Evolutionary conservation across 192 early-diverging fungal species (phyloP).

Genomic region (Linderina pennispora): DNA sequence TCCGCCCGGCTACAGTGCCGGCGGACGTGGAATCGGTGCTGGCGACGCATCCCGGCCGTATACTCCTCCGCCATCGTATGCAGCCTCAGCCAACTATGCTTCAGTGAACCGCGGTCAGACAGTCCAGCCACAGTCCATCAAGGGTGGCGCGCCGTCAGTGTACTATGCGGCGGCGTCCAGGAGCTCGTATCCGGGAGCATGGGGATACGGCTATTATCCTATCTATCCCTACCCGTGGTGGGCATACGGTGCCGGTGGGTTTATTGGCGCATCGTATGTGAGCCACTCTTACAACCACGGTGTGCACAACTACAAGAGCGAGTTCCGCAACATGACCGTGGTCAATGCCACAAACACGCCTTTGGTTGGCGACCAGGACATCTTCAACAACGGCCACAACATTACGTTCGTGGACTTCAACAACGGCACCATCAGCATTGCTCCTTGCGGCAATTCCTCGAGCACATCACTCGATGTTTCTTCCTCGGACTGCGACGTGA

Average conservation of each 20-base stretch:
- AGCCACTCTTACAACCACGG: slow-evolving; percentile 12
- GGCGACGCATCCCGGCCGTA: slow-evolving; percentile 20
- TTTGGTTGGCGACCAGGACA: slow-evolving; percentile 22
- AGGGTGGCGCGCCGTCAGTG: slow-evolving; percentile 11
- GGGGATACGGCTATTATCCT: slow-evolving; percentile 45
- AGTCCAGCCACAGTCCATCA: slow-evolving; percentile 13
- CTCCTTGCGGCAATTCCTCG: slow-evolving; percentile 28
- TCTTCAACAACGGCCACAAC: slow-evolving; percentile 21
- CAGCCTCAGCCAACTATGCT: slow-evolving; percentile 22
- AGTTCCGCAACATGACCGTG: slow-evolving; percentile 36
- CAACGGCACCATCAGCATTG: slow-evolving; percentile 32
- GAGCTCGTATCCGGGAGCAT: slow-evolving; percentile 25
- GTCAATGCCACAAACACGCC: slow-evolving; percentile 29
- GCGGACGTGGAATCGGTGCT: slow-evolving; percentile 17
- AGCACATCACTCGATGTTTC: slow-evolving; percentile 9
- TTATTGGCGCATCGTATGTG: slow-evolving; percentile 11
- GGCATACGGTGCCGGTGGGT: slow-evolving; percentile 37
- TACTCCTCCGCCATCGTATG: slow-evolving; percentile 31
- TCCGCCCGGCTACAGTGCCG: slow-evolving; percentile 24
- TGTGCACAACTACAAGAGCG: slow-evolving; percentile 18
- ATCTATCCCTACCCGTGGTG: slow-evolving; percentile 42
- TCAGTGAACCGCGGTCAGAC: slow-evolving; percentile 26
- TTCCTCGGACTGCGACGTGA: slow-evolving; percentile 11
- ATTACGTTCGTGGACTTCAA: slow-evolving; percentile 36
- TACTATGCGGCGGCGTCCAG: slow-evolving; percentile 36